Percentiles rank a stretch among this genome's conserved stretches.
Conservation (phyloP, 768 basidiomycete genomes). For the Pleurotus salmoneostramineus region DNA sequence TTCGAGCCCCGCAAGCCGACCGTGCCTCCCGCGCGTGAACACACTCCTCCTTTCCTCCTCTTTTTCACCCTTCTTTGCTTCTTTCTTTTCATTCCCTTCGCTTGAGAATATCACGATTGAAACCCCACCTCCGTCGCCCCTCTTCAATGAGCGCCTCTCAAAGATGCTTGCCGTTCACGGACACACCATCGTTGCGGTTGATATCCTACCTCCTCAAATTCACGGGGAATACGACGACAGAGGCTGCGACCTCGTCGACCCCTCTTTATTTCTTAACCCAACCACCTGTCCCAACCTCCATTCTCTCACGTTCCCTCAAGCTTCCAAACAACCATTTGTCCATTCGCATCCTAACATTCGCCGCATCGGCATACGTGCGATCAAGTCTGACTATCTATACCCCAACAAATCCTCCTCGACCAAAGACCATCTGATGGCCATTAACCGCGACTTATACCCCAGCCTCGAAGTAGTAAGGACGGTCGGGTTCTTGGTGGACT, state of each 20-base stretch:
- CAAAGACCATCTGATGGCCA: constrained; percentile 37
- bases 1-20: constrained; percentile 19
- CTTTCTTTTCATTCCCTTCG: constrained; percentile 34
- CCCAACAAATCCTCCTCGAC: constrained; percentile 33
- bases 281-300: constrained; percentile 41
- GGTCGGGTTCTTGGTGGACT: constrained; percentile 43
- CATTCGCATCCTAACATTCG: constrained; percentile 33
- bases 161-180: constrained; percentile 41
- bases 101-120: constrained; percentile 39
- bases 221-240: constrained; percentile 29
- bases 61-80: constrained; percentile 32
- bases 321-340: constrained; percentile 14
- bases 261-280: constrained; percentile 37
- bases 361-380: constrained; percentile 42
- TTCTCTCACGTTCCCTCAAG: constrained; percentile 36
- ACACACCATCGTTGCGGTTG: constrained; percentile 30
- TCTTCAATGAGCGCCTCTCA: constrained; percentile 19
- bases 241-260: constrained; percentile 29
- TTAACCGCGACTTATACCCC: constrained; percentile 39
- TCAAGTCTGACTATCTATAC: constrained; percentile 38
- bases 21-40: constrained; percentile 36
- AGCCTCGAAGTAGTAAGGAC: constrained; percentile 42
- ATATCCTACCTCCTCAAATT: constrained; percentile 31
- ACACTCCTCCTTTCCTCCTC: constrained; percentile 39
- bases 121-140: constrained; percentile 16